A percentile compares a stretch with the other conserved stretches of the same genome.
Evolutionary conservation across 139 green algal genomes (phyloP).

Genomic region (Haematococcus sp.): DNA sequence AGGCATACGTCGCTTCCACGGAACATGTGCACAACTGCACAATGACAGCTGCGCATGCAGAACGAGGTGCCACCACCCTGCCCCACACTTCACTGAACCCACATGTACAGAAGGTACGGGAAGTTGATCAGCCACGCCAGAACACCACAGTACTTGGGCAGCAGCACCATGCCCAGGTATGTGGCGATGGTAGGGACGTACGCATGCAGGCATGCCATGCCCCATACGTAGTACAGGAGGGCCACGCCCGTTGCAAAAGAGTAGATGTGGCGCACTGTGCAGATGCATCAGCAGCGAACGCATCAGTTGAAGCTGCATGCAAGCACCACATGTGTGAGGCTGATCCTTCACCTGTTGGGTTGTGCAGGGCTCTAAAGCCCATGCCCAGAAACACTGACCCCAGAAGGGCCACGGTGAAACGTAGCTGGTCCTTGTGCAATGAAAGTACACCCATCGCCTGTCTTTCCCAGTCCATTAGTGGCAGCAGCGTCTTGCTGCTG

Average conservation of each 20-base stretch:
- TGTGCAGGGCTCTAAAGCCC: conserved; percentile 31
- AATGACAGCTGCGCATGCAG: too few species aligned
- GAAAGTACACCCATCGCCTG: too few species aligned
- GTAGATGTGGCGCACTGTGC: conserved; percentile 67
- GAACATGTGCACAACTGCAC: too few species aligned
- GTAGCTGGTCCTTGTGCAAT: conserved; percentile 27
- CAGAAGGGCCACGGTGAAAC: conserved; percentile 58
- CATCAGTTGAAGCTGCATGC: background rate
- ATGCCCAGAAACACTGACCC: conserved; percentile 32
- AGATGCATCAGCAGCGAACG: background rate
- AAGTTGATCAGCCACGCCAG: conserved; percentile 73
- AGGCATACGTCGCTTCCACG: too few species aligned
- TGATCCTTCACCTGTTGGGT: conserved; percentile 25
- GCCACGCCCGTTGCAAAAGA: conserved; percentile 51
- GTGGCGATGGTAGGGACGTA: conserved; percentile 47
- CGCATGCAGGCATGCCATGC: conserved; percentile 54
- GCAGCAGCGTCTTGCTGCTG: too few species aligned
- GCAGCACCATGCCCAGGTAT: conserved; percentile 62
- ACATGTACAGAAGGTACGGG: conserved; percentile 69
- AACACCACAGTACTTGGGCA: conserved; percentile 48
- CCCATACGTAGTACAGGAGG: conserved; percentile 82
- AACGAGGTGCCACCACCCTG: too few species aligned
- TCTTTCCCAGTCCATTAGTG: too few species aligned
- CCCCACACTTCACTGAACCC: too few species aligned
- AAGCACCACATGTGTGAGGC: background rate